These are phyloP conservation scores for Apiotrichum mycotoxinovorans DNA, from an alignment of 1,284 basidiomycete genomes.

Conservation along the genomic window DNA sequence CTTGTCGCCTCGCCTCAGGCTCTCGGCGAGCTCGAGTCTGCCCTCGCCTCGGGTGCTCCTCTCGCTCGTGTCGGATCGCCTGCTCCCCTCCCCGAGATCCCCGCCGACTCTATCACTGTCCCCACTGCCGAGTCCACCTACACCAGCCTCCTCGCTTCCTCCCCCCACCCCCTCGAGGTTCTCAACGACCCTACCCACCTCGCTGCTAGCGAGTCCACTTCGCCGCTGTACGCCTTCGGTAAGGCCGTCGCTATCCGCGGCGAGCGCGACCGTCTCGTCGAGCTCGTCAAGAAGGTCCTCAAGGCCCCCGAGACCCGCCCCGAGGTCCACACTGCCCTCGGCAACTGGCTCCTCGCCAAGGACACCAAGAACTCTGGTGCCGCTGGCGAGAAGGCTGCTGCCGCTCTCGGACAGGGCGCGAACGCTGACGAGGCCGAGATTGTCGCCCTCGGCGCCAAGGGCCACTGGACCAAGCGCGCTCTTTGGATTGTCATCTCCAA, in stretches of 20 bases:
- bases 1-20: conserved; percentile 44
- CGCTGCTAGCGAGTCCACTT: conserved; percentile 70
- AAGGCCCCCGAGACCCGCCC: conserved; percentile 51
- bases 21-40: conserved; percentile 42
- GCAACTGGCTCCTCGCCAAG: conserved; percentile 71
- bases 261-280: conserved; percentile 62
- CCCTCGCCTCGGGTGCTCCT: conserved; percentile 33
- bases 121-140: conserved; percentile 90
- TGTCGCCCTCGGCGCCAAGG: conserved; percentile 58
- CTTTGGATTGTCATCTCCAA: conserved; percentile 98
- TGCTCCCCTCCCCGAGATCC: conserved; percentile 43
- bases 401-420: conserved; percentile 50
- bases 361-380: conserved; percentile 59
- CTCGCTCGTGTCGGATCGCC: conserved; percentile 38
- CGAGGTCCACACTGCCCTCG: conserved; percentile 67
- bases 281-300: conserved; percentile 59
- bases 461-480: conserved; percentile 64
- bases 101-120: conserved; percentile 55
- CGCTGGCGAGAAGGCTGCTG: conserved; percentile 62
- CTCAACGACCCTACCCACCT: conserved; percentile 77
- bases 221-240: conserved; percentile 90
- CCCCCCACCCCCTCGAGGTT: conserved; percentile 75
- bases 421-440: conserved; percentile 53
- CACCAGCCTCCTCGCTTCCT: conserved; percentile 83
- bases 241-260: conserved; percentile 78